phyloP scores from a whole-genome alignment of 108 stramenopile species.

The Fragilariopsis cylindrus region DNA sequence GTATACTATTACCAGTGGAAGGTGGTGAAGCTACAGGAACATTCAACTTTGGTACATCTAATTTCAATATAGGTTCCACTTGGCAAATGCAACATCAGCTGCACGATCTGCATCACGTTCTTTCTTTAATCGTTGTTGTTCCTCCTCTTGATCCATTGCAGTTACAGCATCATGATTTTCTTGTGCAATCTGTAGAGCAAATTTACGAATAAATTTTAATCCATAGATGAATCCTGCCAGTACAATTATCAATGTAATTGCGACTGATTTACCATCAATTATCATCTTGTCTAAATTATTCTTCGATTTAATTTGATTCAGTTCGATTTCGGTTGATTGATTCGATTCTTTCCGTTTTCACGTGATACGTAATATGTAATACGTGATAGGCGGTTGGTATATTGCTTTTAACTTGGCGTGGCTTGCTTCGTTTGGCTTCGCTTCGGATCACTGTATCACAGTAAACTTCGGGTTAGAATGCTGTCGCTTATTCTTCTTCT shows the following conservation, averaged over 20 bases:
- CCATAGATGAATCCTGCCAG: conserved; percentile 53
- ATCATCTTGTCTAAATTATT: conserved; percentile 47
- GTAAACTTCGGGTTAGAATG: too few species aligned
- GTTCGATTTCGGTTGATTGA: conserved; percentile 1
- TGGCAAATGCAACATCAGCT: conserved; percentile 72
- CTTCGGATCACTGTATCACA: too few species aligned
- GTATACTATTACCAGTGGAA: too few species aligned
- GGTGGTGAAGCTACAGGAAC: too few species aligned
- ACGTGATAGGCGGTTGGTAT: too few species aligned
- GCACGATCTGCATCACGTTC: conserved; percentile 75
- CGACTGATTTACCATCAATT: conserved; percentile 71
- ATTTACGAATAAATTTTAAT: conserved; percentile 61
- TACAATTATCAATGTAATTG: conserved; percentile 59
- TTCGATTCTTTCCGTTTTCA: not conserved
- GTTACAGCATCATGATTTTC: conserved; percentile 81
- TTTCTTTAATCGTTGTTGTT: conserved; percentile 59
- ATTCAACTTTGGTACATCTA: too few species aligned
- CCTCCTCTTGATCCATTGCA: conserved; percentile 66
- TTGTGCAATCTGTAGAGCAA: conserved; percentile 80
- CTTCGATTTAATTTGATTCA: not conserved
- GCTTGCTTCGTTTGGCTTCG: too few species aligned
- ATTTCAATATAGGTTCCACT: conserved; percentile 66
- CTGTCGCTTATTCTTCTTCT: too few species aligned
- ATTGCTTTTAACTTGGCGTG: too few species aligned
- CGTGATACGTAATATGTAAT: too few species aligned